Evolutionary conservation across 2,329 filamentous ascomycete genomes (phyloP).

Genomic region (Malbranchea zuffiana): DNA sequence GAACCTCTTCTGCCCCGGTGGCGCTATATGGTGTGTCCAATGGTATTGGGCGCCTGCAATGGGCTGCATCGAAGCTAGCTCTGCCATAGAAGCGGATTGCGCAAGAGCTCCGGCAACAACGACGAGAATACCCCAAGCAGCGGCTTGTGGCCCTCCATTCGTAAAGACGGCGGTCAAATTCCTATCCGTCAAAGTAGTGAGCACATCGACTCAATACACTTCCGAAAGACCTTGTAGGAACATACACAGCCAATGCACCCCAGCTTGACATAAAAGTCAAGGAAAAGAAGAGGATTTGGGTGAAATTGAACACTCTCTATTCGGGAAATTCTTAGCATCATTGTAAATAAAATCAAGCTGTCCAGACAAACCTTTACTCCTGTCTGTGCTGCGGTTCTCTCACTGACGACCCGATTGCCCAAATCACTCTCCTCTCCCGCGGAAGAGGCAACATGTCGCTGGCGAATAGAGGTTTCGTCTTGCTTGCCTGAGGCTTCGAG

Average conservation of each 20-base stretch:
- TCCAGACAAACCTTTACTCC: slow-evolving; percentile 12
- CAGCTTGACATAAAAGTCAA: slow-evolving; percentile 22
- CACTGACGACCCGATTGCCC: too few relatives aligned
- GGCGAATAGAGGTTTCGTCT: too few relatives aligned
- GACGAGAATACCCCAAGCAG: slow-evolving; percentile 25
- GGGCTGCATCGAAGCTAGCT: slow-evolving; percentile 33
- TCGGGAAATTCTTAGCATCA: not conserved
- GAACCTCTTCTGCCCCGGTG: slow-evolving; percentile 21
- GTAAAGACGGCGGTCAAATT: slow-evolving; percentile 28
- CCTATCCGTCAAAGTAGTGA: slow-evolving; percentile 3
- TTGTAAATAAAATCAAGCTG: not conserved
- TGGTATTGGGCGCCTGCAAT: slow-evolving; percentile 36
- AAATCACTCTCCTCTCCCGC: too few relatives aligned
- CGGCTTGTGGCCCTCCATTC: slow-evolving; percentile 26
- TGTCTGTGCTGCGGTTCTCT: slow-evolving; percentile 9
- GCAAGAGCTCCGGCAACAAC: slow-evolving; percentile 23
- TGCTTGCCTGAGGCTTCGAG: slow-evolving; percentile 1
- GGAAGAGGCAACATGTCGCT: too few relatives aligned
- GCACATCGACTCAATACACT: not conserved
- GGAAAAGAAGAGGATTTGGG: slow-evolving; percentile 22
- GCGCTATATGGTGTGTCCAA: slow-evolving; percentile 31
- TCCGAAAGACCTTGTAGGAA: not conserved
- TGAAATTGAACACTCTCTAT: slow-evolving; percentile 21
- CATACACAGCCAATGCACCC: slow-evolving; percentile 20
- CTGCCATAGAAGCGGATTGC: slow-evolving; percentile 29